Evolutionary conservation across 2,329 filamentous ascomycete species (phyloP).

Genomic region (Laburnicola sp.): DNA sequence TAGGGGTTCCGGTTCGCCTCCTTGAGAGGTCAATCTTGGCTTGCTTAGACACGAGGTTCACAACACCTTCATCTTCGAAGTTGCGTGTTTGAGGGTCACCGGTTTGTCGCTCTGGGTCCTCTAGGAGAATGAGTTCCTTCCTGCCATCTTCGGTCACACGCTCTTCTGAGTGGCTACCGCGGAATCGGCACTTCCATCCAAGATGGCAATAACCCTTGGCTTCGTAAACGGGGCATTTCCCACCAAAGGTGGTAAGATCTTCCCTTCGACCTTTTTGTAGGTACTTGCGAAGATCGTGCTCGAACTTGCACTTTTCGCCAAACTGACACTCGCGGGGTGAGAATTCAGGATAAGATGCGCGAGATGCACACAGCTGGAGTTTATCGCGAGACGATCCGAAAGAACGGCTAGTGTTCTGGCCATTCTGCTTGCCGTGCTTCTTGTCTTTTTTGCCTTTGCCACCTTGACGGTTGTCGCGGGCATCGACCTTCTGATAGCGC

Average conservation of each 20-base stretch:
- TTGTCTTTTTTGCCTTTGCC: constrained; percentile 51
- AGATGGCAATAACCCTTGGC: constrained; percentile 73
- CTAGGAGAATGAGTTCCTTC: constrained; percentile 76
- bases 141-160: constrained; percentile 74
- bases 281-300: constrained; percentile 85
- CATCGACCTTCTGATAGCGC: constrained; percentile 47
- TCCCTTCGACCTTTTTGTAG: constrained; percentile 77
- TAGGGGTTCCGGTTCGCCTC: constrained; percentile 69
- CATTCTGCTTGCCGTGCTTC: constrained; percentile 61
- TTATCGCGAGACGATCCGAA: constrained; percentile 81
- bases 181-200: constrained; percentile 95
- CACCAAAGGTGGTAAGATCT: constrained; percentile 75
- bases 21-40: constrained; percentile 76
- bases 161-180: constrained; percentile 83
- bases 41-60: constrained; percentile 71
- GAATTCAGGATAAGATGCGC: constrained; percentile 74
- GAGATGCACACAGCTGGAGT: constrained; percentile 75
- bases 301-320: constrained; percentile 77
- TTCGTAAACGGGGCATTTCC: constrained; percentile 81
- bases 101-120: constrained; percentile 55
- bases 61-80: constrained; percentile 57
- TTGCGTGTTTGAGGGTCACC: constrained; percentile 47
- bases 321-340: constrained; percentile 75
- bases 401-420: constrained; percentile 80
- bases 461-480: constrained; percentile 37